Conservation (phyloP, 2,329 filamentous ascomycete genomes). For the Aureobasidium pullulans region DNA sequence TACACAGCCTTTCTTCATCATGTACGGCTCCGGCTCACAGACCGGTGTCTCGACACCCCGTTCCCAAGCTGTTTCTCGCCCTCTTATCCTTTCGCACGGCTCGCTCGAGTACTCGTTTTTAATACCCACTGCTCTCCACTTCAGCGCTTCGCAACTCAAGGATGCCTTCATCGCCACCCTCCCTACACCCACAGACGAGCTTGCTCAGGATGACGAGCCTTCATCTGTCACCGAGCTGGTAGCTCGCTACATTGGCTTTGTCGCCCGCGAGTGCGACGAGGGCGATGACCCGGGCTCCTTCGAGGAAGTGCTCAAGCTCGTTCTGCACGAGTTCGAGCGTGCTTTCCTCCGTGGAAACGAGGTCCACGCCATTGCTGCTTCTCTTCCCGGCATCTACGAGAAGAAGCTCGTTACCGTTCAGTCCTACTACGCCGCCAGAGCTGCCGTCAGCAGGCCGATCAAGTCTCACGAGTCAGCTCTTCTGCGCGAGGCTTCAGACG, state of each 20-base stretch:
- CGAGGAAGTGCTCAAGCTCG: conserved; percentile 83
- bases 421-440: conserved; percentile 85
- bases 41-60: conserved; percentile 96
- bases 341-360: conserved; percentile 93
- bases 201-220: conserved; percentile 97
- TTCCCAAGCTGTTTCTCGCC: conserved; percentile 85
- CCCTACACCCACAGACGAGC: conserved; percentile 88
- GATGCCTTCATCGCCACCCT: conserved; percentile 80
- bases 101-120: conserved; percentile 94
- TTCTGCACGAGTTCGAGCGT: conserved; percentile 93
- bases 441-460: conserved; percentile 75
- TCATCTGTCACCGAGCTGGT: conserved; percentile 90
- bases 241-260: conserved; percentile 84
- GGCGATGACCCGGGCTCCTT: conserved; percentile 90
- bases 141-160: conserved; percentile 90
- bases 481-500: conserved; percentile 78
- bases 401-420: conserved; percentile 89
- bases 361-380: conserved; percentile 80
- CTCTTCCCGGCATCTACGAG: conserved; percentile 77
- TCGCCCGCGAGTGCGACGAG: conserved; percentile 82
- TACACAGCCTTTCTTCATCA: conserved; percentile 37
- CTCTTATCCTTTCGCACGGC: conserved; percentile 84
- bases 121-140: conserved; percentile 90
- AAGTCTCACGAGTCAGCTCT: conserved; percentile 91
- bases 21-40: conserved; percentile 77